Percentiles rank a stretch among this genome's conserved stretches.
phyloP scores from a whole-genome alignment of 805 yeast species.

The Yamadazyma olivae region DNA sequence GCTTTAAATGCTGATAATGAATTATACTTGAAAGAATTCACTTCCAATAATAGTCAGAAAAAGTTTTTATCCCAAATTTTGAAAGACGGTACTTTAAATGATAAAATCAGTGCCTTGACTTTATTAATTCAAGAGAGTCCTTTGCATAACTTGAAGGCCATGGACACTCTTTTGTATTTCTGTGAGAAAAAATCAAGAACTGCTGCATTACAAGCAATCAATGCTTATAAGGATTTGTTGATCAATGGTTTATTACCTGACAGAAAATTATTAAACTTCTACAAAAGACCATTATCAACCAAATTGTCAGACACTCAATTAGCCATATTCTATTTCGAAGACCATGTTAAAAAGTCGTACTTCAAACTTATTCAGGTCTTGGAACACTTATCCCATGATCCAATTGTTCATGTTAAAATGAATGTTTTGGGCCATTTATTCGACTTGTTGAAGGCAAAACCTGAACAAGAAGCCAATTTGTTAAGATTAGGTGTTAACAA shows the following conservation, averaged over 20 bases:
- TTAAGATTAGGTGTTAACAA: conserved; percentile 88
- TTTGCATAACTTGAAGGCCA: conserved; percentile 77
- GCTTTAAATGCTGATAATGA: conserved; percentile 70
- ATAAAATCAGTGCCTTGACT: conserved; percentile 93
- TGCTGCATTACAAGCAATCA: conserved; percentile 86
- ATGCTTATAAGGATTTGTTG: conserved; percentile 85
- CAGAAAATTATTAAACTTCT: conserved; percentile 76
- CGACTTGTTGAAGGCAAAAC: conserved; percentile 77
- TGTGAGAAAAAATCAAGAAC: conserved; percentile 92
- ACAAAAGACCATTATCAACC: conserved; percentile 62
- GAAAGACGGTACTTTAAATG: conserved; percentile 88
- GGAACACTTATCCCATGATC: conserved; percentile 84
- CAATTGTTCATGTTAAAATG: conserved; percentile 83
- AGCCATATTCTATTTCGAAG: conserved; percentile 83
- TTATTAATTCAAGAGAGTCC: conserved; percentile 94
- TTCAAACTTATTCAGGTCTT: conserved; percentile 74
- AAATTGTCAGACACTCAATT: conserved; percentile 45
- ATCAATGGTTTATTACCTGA: conserved; percentile 82
- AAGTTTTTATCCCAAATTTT: conserved; percentile 87
- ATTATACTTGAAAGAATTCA: conserved; percentile 67
- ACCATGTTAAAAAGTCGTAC: conserved; percentile 72
- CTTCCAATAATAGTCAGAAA: conserved; percentile 74
- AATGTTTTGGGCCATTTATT: conserved; percentile 74
- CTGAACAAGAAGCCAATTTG: conserved; percentile 94
- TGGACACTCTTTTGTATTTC: conserved; percentile 72